These are phyloP conservation scores for Globisporangium lucens DNA, from an alignment of 352 stramenopile species.

Conservation along the genomic window DNA sequence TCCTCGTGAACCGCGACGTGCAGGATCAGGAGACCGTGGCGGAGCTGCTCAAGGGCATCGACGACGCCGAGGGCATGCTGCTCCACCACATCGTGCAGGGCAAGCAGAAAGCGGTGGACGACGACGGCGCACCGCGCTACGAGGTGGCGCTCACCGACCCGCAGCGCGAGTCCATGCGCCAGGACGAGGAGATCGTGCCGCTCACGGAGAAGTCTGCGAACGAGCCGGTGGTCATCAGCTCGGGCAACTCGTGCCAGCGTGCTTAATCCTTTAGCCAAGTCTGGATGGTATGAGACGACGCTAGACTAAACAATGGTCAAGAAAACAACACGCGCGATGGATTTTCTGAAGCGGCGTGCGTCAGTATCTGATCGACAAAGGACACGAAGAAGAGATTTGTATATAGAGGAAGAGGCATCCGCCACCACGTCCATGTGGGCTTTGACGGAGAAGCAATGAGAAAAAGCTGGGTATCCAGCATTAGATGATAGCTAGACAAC, in stretches of 20 bases:
- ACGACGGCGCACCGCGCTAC: conserved; percentile 37
- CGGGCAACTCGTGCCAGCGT: conserved; percentile 73
- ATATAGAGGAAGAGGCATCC: conserved; percentile 3
- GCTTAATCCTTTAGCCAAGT: conserved; percentile 17
- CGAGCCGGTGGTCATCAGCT: conserved; percentile 77
- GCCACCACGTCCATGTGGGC: neutral
- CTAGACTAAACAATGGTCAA: neutral
- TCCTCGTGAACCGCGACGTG: conserved; percentile 57
- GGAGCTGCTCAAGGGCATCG: conserved; percentile 69
- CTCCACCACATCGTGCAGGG: conserved; percentile 87
- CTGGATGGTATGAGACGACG: neutral
- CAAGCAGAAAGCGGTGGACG: conserved; percentile 39
- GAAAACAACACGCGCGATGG: neutral
- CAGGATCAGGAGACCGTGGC: conserved; percentile 44
- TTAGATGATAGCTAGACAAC: neutral
- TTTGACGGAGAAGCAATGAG: neutral
- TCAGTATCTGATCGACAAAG: neutral
- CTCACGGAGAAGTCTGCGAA: conserved; percentile 71
- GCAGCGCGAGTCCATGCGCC: conserved; percentile 68
- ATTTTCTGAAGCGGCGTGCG: neutral
- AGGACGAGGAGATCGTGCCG: conserved; percentile 81
- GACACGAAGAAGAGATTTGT: conserved; percentile 3
- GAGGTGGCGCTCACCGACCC: conserved; percentile 80
- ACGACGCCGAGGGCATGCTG: conserved; percentile 81
- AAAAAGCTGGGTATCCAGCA: neutral